Evolutionary conservation across 2,329 filamentous ascomycete species (phyloP).

Genomic region (Botrytis paeoniae): DNA sequence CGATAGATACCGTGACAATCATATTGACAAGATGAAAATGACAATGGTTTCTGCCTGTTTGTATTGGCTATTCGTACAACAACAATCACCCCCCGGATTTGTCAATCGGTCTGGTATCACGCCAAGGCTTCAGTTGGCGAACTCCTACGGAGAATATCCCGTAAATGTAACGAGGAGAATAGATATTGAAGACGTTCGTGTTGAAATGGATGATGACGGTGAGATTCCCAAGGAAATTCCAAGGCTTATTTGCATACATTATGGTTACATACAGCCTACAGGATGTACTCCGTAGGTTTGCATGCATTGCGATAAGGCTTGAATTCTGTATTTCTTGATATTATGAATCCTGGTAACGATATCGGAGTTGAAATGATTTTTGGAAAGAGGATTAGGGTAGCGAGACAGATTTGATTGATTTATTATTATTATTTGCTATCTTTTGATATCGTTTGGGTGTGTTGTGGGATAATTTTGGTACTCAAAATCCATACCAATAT

Average conservation of each 20-base stretch:
- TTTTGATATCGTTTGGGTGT: neutral
- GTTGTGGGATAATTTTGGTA: neutral
- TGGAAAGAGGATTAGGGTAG: neutral
- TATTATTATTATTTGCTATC: neutral
- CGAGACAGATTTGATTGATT: neutral
- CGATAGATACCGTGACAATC: neutral
- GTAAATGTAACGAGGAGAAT: neutral
- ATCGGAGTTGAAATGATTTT: neutral
- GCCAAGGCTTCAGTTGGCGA: neutral
- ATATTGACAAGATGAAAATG: neutral
- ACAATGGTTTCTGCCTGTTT: neutral
- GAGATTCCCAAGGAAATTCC: neutral
- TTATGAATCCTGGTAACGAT: neutral
- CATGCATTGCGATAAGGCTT: neutral
- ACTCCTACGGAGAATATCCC: neutral
- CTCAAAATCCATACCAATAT: neutral
- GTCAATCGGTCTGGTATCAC: neutral
- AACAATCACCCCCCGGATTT: neutral
- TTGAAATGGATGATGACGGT: neutral
- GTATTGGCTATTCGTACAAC: neutral
- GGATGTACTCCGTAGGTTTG: neutral
- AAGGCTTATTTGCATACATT: neutral
- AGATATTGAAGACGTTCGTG: neutral
- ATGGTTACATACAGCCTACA: neutral
- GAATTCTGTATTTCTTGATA: neutral